Base-by-base conservation (phyloP, 116 monocot genomes). In the Trichopus zeylanicus region DNA sequence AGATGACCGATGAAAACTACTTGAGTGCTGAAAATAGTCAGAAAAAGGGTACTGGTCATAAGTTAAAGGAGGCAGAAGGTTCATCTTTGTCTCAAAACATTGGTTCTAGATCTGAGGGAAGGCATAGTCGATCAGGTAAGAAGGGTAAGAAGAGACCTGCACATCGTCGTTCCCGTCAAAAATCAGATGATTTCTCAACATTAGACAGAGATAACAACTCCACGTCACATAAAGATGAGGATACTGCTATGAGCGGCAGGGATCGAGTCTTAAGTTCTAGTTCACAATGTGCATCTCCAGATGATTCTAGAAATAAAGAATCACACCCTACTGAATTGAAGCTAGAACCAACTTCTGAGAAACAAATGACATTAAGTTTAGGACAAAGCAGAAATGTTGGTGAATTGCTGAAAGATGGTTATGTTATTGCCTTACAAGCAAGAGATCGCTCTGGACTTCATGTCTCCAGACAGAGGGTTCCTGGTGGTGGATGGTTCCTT, bases 81-180 rank as follows among this genome's bases (percentile, higher is more conserved):
- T 87, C 87, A 25, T 75, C 46, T 70, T 32, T 76, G 11, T 75
- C 73, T 62, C 84, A 81, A 56, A 76, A 51, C 51, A 37, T 62
- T 65, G 67, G 46, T 15, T 68, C 81, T 47, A 84, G 68, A 28
- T 58, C 79, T 54, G 83, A 87, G 56, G 91, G 83, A 57, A 74
- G 71, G 59, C 79, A 58, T 15, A 80, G 87, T 63, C 72, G 80
- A 68, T 97, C 97, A 29, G 79, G 81, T 29, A 97, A 91, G 70
- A 97, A 97, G 71, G 77, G 81, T 53, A 97, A 87, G 71, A 97
- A 97, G 75, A 87, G 97, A 65, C 78, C 79, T 65, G 91, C 91
- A 32, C 82, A 70, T 24, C 87, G 83, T 53, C 63, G 84, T 47
- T 84, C 87, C 19, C 73, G 60, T 21, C 87, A 77, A 13, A 84